Evolutionary conservation across 2,329 filamentous ascomycete species (phyloP), one percentile per base, ranked within the genome.

Genomic region (Dactylonectria estremocensis): DNA sequence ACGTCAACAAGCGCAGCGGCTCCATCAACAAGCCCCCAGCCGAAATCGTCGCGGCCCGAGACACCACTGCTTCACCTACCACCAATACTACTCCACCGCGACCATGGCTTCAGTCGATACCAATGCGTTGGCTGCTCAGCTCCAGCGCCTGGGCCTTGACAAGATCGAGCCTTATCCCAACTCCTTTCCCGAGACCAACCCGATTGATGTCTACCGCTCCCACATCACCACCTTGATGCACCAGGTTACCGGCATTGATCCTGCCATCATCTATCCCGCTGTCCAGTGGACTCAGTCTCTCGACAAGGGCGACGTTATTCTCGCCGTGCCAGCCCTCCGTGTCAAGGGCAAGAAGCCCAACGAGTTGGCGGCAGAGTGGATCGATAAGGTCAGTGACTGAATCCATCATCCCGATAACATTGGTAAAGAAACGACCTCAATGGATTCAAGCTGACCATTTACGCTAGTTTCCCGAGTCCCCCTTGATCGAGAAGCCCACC

Each of bases 261-360:
- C 86, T 37, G 84, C 87, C 61, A 89, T 94, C 74, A 91, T 97
- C 78, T 95, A 93, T 82, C 89, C 90, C 28, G 90, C 90, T 43
- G 84, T 97, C 48, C 89, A 92, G 83, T 95, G 93, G 93, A 95
- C 94, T 5, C 86, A 89, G 69, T 89, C 91, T 43, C 85, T 95
- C 22, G 94, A 96, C 72, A 94, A 95, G 84, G 94, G 94, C 54
- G 94, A 97, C 81, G 83, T 97, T 74, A 88, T 93, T 60, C 82
- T 97, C 53, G 91, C 94, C 9, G 90, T 94, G 9, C 93, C 94
- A 16, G 92, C 93, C n/a, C 87, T 97, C 70, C 88, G 94, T 69
- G 82, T 95, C 76, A 95, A 92, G 82, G 90, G 90, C 70, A 86
- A 86, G 79, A 92, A 92, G 78, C 90, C 90, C 11, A 83, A 85